Evolutionary conservation across 2,329 filamentous ascomycete genomes (phyloP).

Genomic region (Trichoderma hamatum): DNA sequence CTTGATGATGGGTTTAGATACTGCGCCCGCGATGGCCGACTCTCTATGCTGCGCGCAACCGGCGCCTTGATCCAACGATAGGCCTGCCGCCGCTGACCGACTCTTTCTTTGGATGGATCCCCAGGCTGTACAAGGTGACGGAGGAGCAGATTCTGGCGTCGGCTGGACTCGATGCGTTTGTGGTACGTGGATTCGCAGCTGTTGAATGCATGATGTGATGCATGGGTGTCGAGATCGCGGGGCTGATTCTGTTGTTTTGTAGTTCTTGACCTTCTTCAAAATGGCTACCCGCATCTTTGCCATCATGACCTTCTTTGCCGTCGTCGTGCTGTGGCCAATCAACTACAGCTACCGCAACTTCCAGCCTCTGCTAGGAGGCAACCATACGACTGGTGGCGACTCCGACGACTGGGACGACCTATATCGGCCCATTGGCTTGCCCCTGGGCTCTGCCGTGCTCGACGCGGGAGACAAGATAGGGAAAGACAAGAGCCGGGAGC

Average conservation of each 20-base stretch:
- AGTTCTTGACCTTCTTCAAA: slow-evolving; percentile 92
- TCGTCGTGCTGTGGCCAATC: slow-evolving; percentile 80
- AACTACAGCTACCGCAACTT: slow-evolving; percentile 64
- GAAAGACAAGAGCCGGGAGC: slow-evolving; percentile 42
- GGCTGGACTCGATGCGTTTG: slow-evolving; percentile 92
- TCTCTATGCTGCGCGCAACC: slow-evolving; percentile 87
- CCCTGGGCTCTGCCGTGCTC: slow-evolving; percentile 28
- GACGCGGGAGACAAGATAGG: slow-evolving; percentile 38
- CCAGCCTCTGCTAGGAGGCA: slow-evolving; percentile 6
- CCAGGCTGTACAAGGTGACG: slow-evolving; percentile 78
- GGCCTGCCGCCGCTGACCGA: slow-evolving; percentile 78
- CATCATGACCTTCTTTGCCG: slow-evolving; percentile 78
- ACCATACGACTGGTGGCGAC: slow-evolving; percentile 15
- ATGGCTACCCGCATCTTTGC: slow-evolving; percentile 86
- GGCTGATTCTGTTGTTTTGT: not conserved
- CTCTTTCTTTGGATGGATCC: slow-evolving; percentile 91
- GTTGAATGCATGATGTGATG: not conserved
- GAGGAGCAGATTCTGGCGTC: slow-evolving; percentile 89
- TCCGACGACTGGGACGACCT: not conserved
- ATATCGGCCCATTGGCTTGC: slow-evolving; percentile 27
- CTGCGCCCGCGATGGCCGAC: slow-evolving; percentile 89
- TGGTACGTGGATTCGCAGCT: slow-evolving; percentile 57
- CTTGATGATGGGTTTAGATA: slow-evolving; percentile 57
- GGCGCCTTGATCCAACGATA: slow-evolving; percentile 62
- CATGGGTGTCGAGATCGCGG: not conserved